Base-by-base conservation (phyloP, 331 rosid genomes). In the Malus hybrid region DNA sequence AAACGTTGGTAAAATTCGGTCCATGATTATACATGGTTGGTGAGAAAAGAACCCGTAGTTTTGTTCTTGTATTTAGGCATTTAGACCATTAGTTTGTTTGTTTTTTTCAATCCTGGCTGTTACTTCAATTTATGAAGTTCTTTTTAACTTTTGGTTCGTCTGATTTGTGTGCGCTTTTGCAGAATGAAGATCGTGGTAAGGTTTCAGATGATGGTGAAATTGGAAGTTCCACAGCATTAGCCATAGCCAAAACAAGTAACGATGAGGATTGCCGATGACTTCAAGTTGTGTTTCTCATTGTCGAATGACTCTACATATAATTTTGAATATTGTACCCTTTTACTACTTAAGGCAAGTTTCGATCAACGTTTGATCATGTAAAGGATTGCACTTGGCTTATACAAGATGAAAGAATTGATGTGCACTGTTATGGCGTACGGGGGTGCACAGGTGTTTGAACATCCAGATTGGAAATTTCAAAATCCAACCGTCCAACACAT, bases 171-270 rank as follows among this genome's bases (percentile, higher is more conserved):
- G 34, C 56, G 5, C 24, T 18, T 54, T 13, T 29, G 56, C 61
- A 79, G 86, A 33, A 27, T 20, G 73, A 61, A 42, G 78, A 75
- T 64, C 6, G 52, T 44, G 46, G 73, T 39, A 61, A 66, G 16
- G 76, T 29, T 54, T 63, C 76, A 28, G 33, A 77, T n/a, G 57
- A 79, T 20, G 33, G 7, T 20, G 22, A 61, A 19, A 50, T 2
- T 18, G 73, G 75, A 67, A 11, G 52, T 18, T 75, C 73, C 48
- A 28, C 52, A 50, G 78, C 86, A 2, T 8, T 75, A 57, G 80
- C 31, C 36, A 1, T 42, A 10, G 46, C 13, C 46, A 3, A 13
- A 15, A 33, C 75, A 27, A 50, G 24, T 36, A 29, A 19, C 64
- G 8, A 71, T n/a, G 75, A 76, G 6, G 71, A 70, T 59, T 34